Evolutionary conservation across 768 basidiomycete genomes (phyloP), one percentile per base, ranked within the genome.

Genomic region (Tricholoma saponaceum): DNA sequence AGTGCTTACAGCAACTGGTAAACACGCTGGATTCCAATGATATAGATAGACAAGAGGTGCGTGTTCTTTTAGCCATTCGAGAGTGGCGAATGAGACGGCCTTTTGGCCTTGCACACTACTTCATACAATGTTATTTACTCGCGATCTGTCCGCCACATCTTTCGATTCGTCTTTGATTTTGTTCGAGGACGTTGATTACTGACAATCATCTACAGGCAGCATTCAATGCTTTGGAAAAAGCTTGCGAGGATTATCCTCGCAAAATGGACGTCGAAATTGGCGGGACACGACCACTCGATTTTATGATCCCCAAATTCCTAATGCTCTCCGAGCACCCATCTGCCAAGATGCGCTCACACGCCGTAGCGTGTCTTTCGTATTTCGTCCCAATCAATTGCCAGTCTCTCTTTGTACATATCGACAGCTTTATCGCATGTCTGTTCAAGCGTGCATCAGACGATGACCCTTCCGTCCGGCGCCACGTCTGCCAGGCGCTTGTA

Each of bases 371-470:
- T 67, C 83, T 98, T 26, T 94, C 94, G 22, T 94, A 94, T 70
- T 95, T 98, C 69, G 87, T 95, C 47, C 90, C 92, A 51, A 85
- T 94, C 72, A 84, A 81, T 66, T 88, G 86, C 53, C 92, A 94
- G 67, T 89, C 94, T 2, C 85, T 98, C 56, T 89, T 87, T 66
- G 84, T 87, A 16, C 91, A 97, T 72, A 90, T 98, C 74, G 97
- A 98, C 76, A 78, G 79, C 37, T 97, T 97, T 76, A 94, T 98
- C 66, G 87, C 90, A 28, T 89, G 88, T 58, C 80, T 99, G 28
- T 99, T 98, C 83, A 89, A 92, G 69, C 86, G 93, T 60, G 97
- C 97, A 37, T 91, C 92, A 0, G 97, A 98, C 72, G 89, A 95
- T 39, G 91, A 92, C 64, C 82, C 91, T n/a, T 87, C 89, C 12